Evolutionary conservation across 2,329 filamentous ascomycete species (phyloP), one percentile per base, ranked within the genome.

Genomic region (Neopestalotiopsis rosae): DNA sequence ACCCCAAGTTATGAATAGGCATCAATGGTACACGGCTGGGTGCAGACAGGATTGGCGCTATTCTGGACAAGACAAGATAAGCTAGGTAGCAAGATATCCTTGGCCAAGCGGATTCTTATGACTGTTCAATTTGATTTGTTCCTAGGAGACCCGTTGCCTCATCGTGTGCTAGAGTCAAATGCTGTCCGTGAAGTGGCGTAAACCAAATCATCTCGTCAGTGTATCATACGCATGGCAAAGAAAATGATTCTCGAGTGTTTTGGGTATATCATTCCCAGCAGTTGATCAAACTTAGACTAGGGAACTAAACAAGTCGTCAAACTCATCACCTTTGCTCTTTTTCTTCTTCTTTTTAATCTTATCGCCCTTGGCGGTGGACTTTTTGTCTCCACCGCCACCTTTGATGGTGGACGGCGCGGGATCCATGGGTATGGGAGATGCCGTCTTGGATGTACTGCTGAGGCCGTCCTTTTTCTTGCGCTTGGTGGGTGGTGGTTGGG

Each of bases 221-320:
- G 34, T 7, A 38, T 10, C 24, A 28, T 28, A 28, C 24, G 24
- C 24, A 28, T 28, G 24, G 24, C 24, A 28, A 28, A 28, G 24
- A 28, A 28, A 28, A 28, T 28, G 24, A 28, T 28, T 28, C 24
- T 3, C 3, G 24, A 28, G 24, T 28, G 24, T 28, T 28, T 3
- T 28, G 24, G 24, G 24, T 28, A 28, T 28, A 28, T 28, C 2
- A 38, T 38, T 10, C 10, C 6, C 10, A 38, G 34, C 34, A 38
- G 10, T 38, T 38, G 6, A 38, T 38, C 10, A 10, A 38, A 38
- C 24, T 49, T 20, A 81, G 71, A 88, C 74, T 10, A 93, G 79
- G 10, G 87, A 87, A 66, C 85, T 86, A 75, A 96, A 96, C 30
- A 95, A 79, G 75, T 90, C 90, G 71, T 94, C 92, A 67, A 95